These are phyloP conservation scores for Phialophora verrucosa DNA, from an alignment of 2,329 filamentous ascomycete species.

Conservation along the genomic window DNA sequence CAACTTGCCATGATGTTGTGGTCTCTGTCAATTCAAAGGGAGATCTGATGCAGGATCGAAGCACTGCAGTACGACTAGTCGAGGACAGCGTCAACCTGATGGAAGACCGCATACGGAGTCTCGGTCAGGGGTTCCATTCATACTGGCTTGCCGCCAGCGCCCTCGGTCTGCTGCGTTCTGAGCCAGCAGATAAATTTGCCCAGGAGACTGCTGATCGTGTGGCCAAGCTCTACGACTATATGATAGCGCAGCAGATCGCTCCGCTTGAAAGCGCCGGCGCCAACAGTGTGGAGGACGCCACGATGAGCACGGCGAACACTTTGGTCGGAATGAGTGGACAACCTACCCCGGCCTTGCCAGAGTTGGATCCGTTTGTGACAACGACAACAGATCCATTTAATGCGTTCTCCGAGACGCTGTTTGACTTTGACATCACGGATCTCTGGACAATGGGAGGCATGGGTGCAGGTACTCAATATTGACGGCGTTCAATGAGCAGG, in stretches of 20 bases:
- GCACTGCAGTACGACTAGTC: slow-evolving; percentile 27
- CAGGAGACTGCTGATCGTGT: slow-evolving; percentile 40
- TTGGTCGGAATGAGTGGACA: slow-evolving; percentile 26
- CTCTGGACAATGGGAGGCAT: slow-evolving; percentile 29
- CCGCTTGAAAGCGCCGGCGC: neutral
- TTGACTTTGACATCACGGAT: slow-evolving; percentile 36
- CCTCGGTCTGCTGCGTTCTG: slow-evolving; percentile 42
- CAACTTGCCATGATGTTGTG: slow-evolving; percentile 28
- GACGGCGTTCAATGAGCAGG: neutral
- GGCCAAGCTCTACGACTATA: slow-evolving; percentile 21
- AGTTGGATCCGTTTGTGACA: slow-evolving; percentile 29
- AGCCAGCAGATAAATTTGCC: slow-evolving; percentile 35
- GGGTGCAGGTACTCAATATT: slow-evolving; percentile 14
- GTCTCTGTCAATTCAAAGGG: slow-evolving; percentile 13
- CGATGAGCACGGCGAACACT: slow-evolving; percentile 26
- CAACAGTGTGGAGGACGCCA: slow-evolving; percentile 24
- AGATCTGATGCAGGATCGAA: slow-evolving; percentile 25
- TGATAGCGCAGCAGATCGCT: slow-evolving; percentile 28
- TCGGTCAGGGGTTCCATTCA: slow-evolving; percentile 46
- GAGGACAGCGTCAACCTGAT: slow-evolving; percentile 43
- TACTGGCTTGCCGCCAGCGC: slow-evolving; percentile 47
- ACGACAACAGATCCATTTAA: slow-evolving; percentile 27
- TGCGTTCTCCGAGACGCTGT: slow-evolving; percentile 32
- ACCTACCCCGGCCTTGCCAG: slow-evolving; percentile 20
- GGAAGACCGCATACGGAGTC: slow-evolving; percentile 43